Conservation (phyloP, 805 yeast genomes). For the Kodamaea lidongshanica region DNA sequence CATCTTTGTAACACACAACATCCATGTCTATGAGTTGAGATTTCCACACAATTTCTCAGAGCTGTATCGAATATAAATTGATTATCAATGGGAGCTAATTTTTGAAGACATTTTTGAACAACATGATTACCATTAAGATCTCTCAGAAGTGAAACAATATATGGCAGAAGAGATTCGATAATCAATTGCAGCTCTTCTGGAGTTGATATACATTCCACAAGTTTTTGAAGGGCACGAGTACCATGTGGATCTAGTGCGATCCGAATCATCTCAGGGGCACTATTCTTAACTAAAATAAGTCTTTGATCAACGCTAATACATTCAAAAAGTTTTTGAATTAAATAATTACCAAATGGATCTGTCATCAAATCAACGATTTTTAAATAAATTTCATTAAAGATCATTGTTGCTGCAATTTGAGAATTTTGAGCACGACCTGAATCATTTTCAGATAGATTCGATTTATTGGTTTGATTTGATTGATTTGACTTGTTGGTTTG, state of each 20-base stretch:
- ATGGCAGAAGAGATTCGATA: conserved; percentile 53
- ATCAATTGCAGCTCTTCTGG: conserved; percentile 66
- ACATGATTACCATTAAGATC: conserved; percentile 97
- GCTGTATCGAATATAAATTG: conserved; percentile 91
- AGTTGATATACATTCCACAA: conserved; percentile 74
- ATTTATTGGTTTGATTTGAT: conserved; percentile 6
- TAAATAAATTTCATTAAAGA: conserved; percentile 72
- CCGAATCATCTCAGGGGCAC: conserved; percentile 65
- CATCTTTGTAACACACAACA: conserved; percentile 77
- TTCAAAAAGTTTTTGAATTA: conserved; percentile 86
- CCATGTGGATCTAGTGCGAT: conserved; percentile 94
- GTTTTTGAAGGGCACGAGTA: conserved; percentile 88
- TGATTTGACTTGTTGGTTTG: too few species aligned
- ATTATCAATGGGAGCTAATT: conserved; percentile 57
- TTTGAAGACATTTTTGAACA: conserved; percentile 83
- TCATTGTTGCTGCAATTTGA: conserved; percentile 55
- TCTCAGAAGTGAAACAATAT: conserved; percentile 73
- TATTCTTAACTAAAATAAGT: conserved; percentile 58
- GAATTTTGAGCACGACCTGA: background rate
- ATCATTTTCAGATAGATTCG: too few species aligned
- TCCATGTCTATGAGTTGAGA: conserved; percentile 91
- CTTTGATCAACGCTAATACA: conserved; percentile 66
- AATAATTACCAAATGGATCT: conserved; percentile 96
- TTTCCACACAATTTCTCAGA: conserved; percentile 60
- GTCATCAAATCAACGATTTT: conserved; percentile 85